Evolutionary conservation across 2,329 filamentous ascomycete genomes (phyloP).

Genomic region (Microdochium trichocladiopsis): DNA sequence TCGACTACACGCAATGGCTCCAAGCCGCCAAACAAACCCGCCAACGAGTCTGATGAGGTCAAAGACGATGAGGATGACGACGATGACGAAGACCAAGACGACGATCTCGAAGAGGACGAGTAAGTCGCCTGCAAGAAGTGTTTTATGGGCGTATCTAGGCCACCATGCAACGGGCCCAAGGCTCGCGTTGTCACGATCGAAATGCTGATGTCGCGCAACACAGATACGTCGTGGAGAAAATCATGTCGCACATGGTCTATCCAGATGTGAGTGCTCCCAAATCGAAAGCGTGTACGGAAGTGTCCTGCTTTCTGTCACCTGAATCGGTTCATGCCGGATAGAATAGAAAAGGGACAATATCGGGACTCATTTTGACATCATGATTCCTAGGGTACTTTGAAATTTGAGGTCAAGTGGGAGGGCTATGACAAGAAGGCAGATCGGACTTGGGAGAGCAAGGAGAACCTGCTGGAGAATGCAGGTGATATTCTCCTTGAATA

Average conservation of each 20-base stretch:
- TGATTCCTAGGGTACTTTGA: slow-evolving; percentile 39
- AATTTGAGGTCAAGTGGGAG: slow-evolving; percentile 75
- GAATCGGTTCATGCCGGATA: no score
- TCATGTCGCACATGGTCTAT: slow-evolving; percentile 57
- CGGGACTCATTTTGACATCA: no score
- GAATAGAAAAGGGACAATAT: no score
- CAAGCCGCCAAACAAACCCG: slow-evolving; percentile 9
- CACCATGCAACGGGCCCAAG: neutral
- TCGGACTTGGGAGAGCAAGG: slow-evolving; percentile 72
- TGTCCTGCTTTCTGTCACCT: no score
- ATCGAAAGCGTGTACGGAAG: no score
- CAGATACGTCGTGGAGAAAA: slow-evolving; percentile 70
- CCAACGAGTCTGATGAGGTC: slow-evolving; percentile 16
- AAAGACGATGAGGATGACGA: slow-evolving; percentile 7
- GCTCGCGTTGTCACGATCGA: neutral
- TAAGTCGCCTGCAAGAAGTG: slow-evolving; percentile 2
- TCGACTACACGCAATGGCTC: neutral
- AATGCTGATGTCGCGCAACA: slow-evolving; percentile 5
- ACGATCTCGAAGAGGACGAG: slow-evolving; percentile 21
- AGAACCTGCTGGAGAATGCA: slow-evolving; percentile 58
- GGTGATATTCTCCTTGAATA: slow-evolving; percentile 58
- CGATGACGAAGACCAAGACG: slow-evolving; percentile 21
- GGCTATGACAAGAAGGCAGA: slow-evolving; percentile 66
- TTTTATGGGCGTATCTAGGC: neutral
- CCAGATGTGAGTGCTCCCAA: slow-evolving; percentile 46